Conservation (phyloP, 805 yeast species). For the Metschnikowia sp. region DNA sequence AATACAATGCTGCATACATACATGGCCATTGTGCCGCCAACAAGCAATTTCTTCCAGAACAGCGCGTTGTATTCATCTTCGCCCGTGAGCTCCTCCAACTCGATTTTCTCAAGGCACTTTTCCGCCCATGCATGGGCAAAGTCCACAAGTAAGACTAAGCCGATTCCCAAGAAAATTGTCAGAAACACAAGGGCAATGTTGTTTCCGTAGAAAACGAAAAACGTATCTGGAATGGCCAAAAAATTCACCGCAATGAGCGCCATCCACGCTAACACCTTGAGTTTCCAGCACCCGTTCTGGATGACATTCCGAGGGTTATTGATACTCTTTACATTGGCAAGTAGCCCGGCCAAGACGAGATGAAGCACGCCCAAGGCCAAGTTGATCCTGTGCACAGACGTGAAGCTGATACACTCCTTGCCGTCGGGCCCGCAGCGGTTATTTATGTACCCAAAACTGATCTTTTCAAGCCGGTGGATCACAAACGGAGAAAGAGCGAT, state of each 20-base stretch:
- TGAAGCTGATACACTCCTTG: conserved; percentile 79
- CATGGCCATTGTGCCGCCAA: conserved; percentile 87
- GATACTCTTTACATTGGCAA: conserved; percentile 75
- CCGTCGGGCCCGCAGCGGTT: conserved; percentile 70
- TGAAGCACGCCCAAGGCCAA: conserved; percentile 84
- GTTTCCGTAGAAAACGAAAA: conserved; percentile 88
- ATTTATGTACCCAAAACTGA: conserved; percentile 67
- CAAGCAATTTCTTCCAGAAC: conserved; percentile 76
- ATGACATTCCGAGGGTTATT: conserved; percentile 72
- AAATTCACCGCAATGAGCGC: conserved; percentile 59
- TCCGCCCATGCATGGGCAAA: conserved; percentile 99
- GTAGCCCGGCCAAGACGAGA: conserved; percentile 59
- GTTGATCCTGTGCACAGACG: conserved; percentile 89
- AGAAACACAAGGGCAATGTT: conserved; percentile 82
- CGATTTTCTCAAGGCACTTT: conserved; percentile 85
- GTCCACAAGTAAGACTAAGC: conserved; percentile 85
- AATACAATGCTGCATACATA: conserved; percentile 68
- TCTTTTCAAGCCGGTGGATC: conserved; percentile 64
- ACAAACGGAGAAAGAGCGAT: conserved; percentile 82
- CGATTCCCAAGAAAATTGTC: conserved; percentile 81
- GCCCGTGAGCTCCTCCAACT: conserved; percentile 60
- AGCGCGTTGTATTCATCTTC: conserved; percentile 46
- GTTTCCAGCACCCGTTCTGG: conserved; percentile 91
- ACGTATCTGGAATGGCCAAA: conserved; percentile 73
- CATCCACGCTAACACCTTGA: conserved; percentile 63